Percentiles rank a stretch among this genome's conserved stretches.
Evolutionary conservation across 23 red algal genomes (phyloP).

Genomic region (Gracilaria domingensis): DNA sequence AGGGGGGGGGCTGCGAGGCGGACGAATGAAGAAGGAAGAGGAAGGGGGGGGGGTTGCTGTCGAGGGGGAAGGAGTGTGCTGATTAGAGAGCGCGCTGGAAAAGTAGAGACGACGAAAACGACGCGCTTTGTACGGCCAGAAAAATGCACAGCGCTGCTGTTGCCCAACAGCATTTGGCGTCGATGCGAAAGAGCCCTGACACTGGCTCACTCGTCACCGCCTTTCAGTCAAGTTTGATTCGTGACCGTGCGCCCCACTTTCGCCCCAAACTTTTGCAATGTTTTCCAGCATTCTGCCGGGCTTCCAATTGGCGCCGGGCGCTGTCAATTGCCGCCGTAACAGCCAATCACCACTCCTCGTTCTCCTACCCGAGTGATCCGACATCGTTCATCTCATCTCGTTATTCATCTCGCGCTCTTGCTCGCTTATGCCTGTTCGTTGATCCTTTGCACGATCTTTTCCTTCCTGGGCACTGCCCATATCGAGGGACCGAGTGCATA

Average conservation of each 20-base stretch:
- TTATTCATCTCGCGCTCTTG: no score
- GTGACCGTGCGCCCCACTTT: conserved; percentile 28
- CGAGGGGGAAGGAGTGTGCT: background rate
- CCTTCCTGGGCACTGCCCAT: background rate
- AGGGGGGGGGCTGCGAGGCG: background rate
- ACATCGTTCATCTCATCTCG: no score
- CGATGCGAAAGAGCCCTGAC: conserved; percentile 36
- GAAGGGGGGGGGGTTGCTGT: background rate
- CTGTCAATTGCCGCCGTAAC: background rate
- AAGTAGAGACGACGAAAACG: background rate
- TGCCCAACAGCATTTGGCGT: conserved; percentile 43
- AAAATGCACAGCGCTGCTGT: conserved; percentile 33
- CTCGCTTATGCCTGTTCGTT: no score
- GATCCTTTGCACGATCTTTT: background rate
- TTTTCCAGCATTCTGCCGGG: no score
- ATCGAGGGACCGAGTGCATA: background rate
- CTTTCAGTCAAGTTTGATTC: conserved; percentile 40
- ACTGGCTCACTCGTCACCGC: conserved; percentile 39
- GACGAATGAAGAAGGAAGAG: background rate
- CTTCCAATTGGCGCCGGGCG: background rate
- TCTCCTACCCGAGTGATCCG: no score
- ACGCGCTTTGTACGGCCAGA: conserved; percentile 30
- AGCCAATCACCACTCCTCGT: no score
- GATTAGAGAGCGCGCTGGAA: background rate
- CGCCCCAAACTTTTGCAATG: background rate